Conservation (phyloP, 495 filamentous ascomycete species). For the Neurospora discreta region DNA sequence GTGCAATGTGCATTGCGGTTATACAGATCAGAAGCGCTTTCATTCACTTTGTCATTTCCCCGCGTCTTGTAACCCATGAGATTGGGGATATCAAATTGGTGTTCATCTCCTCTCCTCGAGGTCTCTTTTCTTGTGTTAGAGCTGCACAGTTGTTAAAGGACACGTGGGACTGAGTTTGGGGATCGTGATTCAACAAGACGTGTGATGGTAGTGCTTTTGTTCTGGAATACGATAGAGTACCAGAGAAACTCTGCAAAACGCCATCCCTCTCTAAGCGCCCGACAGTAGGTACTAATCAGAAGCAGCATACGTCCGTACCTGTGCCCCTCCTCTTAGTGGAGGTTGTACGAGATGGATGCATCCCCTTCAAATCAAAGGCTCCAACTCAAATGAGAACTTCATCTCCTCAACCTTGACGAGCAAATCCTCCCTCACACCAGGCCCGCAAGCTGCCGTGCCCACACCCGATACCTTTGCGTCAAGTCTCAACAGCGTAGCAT, state of each 20-base stretch:
- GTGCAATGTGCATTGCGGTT: background rate
- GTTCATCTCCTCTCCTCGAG: background rate
- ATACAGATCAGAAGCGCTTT: background rate
- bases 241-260: too few species aligned
- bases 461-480: conserved; percentile 46
- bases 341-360: too few species aligned
- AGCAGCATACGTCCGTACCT: too few species aligned
- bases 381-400: conserved; percentile 15
- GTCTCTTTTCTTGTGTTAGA: background rate
- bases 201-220: too few species aligned
- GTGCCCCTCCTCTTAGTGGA: too few species aligned
- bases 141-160: background rate
- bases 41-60: background rate
- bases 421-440: conserved; percentile 39
- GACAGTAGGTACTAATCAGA: too few species aligned
- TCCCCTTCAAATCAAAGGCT: background rate
- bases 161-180: background rate
- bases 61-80: background rate
- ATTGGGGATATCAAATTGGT: background rate
- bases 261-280: too few species aligned
- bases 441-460: conserved; percentile 52
- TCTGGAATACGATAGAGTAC: too few species aligned
- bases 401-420: conserved; percentile 17
- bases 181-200: too few species aligned
- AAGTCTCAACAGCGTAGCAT: conserved; percentile 42